Base-by-base conservation (phyloP, 768 basidiomycete species). In the Hericium coralloides region DNA sequence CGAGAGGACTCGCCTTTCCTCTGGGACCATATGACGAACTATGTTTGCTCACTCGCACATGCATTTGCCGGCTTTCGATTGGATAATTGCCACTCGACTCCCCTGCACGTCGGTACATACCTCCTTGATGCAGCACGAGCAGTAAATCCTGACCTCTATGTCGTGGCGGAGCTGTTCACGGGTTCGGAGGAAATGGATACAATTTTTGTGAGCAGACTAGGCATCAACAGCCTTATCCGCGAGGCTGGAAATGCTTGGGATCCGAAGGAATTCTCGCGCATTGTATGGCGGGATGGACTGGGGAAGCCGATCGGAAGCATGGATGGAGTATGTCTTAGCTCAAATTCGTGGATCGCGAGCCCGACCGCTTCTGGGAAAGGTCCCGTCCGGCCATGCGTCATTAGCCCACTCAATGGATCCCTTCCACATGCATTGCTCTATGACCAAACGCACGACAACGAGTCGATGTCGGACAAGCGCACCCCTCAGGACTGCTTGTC, bases 51-150 rank as follows among this genome's bases (percentile, higher is more conserved):
- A 9, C 85, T 98, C 25, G 97, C 95, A 0, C 73, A 72, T 39
- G 79, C 81, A 8, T 99, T 98, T 67, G 89, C 98, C 59, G 97
- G 97, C 10, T 99, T 99, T 80, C 83, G 97, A 26, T 87, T 99
- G 64, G 97, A 99, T 72, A 99, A 99, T 67, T 97, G 93, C 60
- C 95, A 99, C 72, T 98, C 95, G 3, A 99, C 97, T 0, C 97
- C 97, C 14, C 72, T 98, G 37, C 84, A 92, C 62, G 93, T 98
- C n/a, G 97, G 97, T n/a, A 86, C 87, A n/a, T 76, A 78, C 48
- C 85, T 99, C 76, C 84, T 99, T 38, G 97, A 99, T 67, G 84
- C 85, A 17, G 95, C 95, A 6, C 82, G 97, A 36, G 84, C 84
- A 20, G 83, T 84, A 53, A 92, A 92, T 62, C 95, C 94, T 1